Percentiles rank a stretch among this genome's conserved stretches.
Evolutionary conservation across 371 early-diverging fungal species (phyloP).

Genomic region (Rhizopus sp.): DNA sequence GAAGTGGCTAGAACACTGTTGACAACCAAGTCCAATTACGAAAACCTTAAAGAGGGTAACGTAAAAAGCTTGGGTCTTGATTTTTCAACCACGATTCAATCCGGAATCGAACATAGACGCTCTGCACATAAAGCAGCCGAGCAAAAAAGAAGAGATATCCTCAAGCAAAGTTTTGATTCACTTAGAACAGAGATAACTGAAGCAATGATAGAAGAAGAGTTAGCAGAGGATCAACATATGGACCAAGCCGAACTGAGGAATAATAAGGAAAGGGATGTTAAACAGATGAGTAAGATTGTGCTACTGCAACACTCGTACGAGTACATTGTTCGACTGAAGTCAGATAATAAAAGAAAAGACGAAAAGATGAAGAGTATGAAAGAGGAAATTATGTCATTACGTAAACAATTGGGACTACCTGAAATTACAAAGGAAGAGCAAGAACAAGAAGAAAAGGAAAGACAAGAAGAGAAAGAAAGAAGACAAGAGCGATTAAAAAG

Average conservation of each 20-base stretch:
- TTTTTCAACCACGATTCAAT: constrained; percentile 69
- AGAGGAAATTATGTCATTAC: constrained; percentile 40
- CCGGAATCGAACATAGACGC: constrained; percentile 73
- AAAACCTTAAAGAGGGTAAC: constrained; percentile 81
- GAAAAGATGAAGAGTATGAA: constrained; percentile 32
- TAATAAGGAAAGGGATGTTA: constrained; percentile 48
- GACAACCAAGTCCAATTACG: constrained; percentile 85
- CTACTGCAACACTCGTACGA: constrained; percentile 56
- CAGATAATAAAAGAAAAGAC: constrained; percentile 47
- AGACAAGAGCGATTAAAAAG: constrained; percentile 21
- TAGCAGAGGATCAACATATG: constrained; percentile 10
- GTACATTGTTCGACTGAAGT: constrained; percentile 58
- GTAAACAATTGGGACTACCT: constrained; percentile 34
- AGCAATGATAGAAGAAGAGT: constrained; percentile 51
- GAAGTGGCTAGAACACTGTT: constrained; percentile 54
- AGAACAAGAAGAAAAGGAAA: constrained; percentile 21
- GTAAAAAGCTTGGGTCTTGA: constrained; percentile 77
- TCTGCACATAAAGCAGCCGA: constrained; percentile 92
- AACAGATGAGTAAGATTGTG: constrained; percentile 56
- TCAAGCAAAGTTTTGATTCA: constrained; percentile 87
- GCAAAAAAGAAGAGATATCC: constrained; percentile 89
- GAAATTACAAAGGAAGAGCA: constrained; percentile 38
- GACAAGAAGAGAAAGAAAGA: constrained; percentile 27
- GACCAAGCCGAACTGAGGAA: constrained; percentile 19
- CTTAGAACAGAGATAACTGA: constrained; percentile 70